phyloP scores from a whole-genome alignment of 2,329 filamentous ascomycete species.

The Elsinoe ampelina region DNA sequence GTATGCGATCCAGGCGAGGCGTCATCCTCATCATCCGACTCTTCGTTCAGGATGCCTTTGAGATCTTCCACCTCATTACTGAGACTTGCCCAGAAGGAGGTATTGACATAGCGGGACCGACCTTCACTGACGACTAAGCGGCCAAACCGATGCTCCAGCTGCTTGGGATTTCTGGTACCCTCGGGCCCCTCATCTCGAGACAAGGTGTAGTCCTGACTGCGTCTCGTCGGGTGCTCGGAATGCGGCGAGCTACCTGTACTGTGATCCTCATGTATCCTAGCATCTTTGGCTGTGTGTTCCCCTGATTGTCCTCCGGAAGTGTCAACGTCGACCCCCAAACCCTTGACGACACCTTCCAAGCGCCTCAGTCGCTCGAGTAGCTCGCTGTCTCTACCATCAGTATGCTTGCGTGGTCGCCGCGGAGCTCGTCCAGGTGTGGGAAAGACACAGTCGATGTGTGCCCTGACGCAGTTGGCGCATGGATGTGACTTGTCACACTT shows the following conservation, averaged over 20 bases:
- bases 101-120: conserved; percentile 64
- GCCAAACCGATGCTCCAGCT: conserved; percentile 46
- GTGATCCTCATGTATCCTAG: conserved; percentile 24
- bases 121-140: conserved; percentile 63
- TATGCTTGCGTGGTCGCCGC: conserved; percentile 57
- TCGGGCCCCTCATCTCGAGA: not conserved
- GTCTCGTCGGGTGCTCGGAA: not conserved
- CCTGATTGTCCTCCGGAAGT: conserved; percentile 1
- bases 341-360: conserved; percentile 64
- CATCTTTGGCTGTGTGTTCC: not conserved
- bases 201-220: conserved; percentile 1
- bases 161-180: conserved; percentile 13
- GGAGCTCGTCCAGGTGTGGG: conserved; percentile 65
- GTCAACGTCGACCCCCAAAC: conserved; percentile 39
- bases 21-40: conserved; percentile 52
- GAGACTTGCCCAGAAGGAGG: conserved; percentile 65
- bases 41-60: conserved; percentile 53
- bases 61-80: conserved; percentile 63
- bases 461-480: conserved; percentile 64
- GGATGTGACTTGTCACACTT: conserved; percentile 71
- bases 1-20: conserved; percentile 34
- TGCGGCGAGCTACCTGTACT: not conserved
- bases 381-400: conserved; percentile 50
- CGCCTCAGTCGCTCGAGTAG: conserved; percentile 62
- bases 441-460: conserved; percentile 62